Conservation (phyloP, 179 eudicot genomes). For the Corrigiola litoralis region DNA sequence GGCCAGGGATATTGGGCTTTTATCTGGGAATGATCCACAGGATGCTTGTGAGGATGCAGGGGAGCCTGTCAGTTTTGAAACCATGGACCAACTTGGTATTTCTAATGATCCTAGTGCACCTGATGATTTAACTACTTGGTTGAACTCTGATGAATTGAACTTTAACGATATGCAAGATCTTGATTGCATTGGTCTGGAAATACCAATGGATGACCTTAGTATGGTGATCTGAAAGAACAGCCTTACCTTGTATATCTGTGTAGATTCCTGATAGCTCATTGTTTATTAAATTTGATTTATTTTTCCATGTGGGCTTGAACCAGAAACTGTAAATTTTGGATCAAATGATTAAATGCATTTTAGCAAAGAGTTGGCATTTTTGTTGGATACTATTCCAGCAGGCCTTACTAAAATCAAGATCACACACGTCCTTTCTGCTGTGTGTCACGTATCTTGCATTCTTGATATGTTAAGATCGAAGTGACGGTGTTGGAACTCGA, state of each 20-base stretch:
- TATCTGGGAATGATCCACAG: conserved; percentile 17
- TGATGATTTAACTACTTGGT: conserved; percentile 35
- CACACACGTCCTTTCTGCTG: neutral
- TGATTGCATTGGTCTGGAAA: conserved; percentile 40
- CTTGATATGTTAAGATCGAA: no score
- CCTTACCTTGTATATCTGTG: conserved; percentile 13
- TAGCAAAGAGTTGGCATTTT: neutral
- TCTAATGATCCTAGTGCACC: conserved; percentile 25
- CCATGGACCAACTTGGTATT: conserved; percentile 33
- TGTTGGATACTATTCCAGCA: neutral
- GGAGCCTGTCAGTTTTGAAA: conserved; percentile 36
- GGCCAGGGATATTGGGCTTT: conserved; percentile 5
- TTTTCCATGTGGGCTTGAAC: conserved; percentile 4
- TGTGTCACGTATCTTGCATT: neutral
- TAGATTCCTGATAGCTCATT: neutral
- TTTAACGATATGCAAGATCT: conserved; percentile 38
- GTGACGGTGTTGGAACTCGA: neutral
- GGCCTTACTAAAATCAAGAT: no score
- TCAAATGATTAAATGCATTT: neutral
- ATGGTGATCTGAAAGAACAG: conserved; percentile 14
- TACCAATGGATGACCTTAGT: conserved; percentile 48
- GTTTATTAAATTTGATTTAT: conserved; percentile 4
- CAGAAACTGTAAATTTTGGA: conserved; percentile 14
- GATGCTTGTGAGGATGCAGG: conserved; percentile 22
- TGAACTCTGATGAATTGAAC: no score